Conservation (phyloP, 805 yeast genomes). For the Clavispora santaluciae region DNA sequence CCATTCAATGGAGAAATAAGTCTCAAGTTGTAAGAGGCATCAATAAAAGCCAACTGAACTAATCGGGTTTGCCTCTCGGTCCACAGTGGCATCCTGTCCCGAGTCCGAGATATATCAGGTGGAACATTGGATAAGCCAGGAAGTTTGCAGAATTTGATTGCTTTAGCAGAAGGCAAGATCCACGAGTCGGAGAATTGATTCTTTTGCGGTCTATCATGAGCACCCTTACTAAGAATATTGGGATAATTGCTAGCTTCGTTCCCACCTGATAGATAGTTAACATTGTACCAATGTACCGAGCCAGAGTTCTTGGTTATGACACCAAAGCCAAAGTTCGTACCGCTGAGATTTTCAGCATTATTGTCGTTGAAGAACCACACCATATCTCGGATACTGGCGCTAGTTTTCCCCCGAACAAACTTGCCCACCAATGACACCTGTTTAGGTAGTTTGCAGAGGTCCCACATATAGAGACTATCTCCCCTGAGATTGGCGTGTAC, state of each 20-base stretch:
- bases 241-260: slow-evolving; percentile 27
- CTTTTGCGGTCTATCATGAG: slow-evolving; percentile 1
- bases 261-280: slow-evolving; percentile 35
- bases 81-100: slow-evolving; percentile 5
- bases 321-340: slow-evolving; percentile 41
- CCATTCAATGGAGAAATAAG: slow-evolving; percentile 38
- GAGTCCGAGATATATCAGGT: neutral
- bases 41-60: slow-evolving; percentile 33
- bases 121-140: slow-evolving; percentile 16
- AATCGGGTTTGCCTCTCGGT: slow-evolving; percentile 2
- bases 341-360: slow-evolving; percentile 10
- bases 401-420: slow-evolving; percentile 59
- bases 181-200: slow-evolving; percentile 35
- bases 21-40: slow-evolving; percentile 25
- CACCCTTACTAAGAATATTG: slow-evolving; percentile 15
- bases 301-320: slow-evolving; percentile 52
- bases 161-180: slow-evolving; percentile 40
- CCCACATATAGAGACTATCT: slow-evolving; percentile 63
- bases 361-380: slow-evolving; percentile 47
- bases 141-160: slow-evolving; percentile 23
- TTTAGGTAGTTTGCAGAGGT: slow-evolving; percentile 45
- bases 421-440: slow-evolving; percentile 54
- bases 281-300: slow-evolving; percentile 57
- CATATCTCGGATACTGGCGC: slow-evolving; percentile 46
- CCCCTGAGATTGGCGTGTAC: slow-evolving; percentile 55